Evolutionary conservation across 164 flowering plant species (phyloP), one percentile per base, ranked within the genome.

Genomic region (Macadamia integrifolia): DNA sequence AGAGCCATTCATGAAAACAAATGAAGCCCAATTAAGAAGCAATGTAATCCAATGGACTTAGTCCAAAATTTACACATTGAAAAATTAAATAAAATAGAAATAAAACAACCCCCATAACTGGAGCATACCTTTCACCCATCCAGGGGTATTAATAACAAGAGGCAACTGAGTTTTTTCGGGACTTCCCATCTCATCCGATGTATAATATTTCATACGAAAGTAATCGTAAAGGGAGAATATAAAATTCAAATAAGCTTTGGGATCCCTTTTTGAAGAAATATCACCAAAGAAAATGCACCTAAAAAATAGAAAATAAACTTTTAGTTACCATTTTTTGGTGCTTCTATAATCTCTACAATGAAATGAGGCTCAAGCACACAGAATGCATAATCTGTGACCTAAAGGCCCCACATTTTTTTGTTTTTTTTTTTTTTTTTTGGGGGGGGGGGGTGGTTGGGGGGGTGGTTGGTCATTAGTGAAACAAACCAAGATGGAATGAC

Each of bases 231-330:
- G 81, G 31, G 89, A 67, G 71, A 29, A 75, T 35, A 90, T 71
- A 72, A 70, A 82, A 28, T 76, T 75, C 80, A 82, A 68, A 80
- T 91, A 93, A 35, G 80, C 60, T 64, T 68, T 66, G 46, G 98
- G 98, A 72, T 90, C 88, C 64, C 95, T 84, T 77, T 93, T 93
- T 32, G 97, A 80, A 66, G 97, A 91, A 72, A 78, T 77, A 66
- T 93, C 98, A 31, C 98, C 98, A 76, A 80, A 93, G 88, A 83
- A 93, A 72, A 80, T 80, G 58, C 85, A 86, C 79, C 98, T 93
- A 76, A 62, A 50, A n/a, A 31, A 75, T 44, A 65, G 46, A 78
- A 46, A 64, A 31, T 8, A 59, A 68, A 67, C 53, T 9, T 29
- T 61, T 49, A 56, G 62, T 17, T 17, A 61, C 10, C 40, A 66